These are phyloP conservation scores for Saccharomyces hybrid DNA, from an alignment of 1,139 yeast genomes.

Conservation along the genomic window DNA sequence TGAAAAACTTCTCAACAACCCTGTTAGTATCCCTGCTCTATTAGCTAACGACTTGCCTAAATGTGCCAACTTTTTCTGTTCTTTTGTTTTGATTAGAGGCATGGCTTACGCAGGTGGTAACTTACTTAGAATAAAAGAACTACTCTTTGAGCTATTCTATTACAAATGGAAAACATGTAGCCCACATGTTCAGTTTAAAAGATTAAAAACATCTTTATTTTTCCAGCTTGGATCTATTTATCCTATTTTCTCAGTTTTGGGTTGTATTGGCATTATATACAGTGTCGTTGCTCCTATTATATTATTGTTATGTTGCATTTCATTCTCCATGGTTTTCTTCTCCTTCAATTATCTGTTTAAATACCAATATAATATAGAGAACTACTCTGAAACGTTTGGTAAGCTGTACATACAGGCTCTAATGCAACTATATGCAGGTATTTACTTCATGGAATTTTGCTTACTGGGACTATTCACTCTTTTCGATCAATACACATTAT, in stretches of 20 bases:
- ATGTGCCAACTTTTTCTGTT: conserved; percentile 74
- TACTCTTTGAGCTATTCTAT: conserved; percentile 37
- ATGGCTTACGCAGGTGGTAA: conserved; percentile 65
- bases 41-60: conserved; percentile 72
- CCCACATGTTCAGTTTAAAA: conserved; percentile 49
- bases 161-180: conserved; percentile 42
- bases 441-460: conserved; percentile 73
- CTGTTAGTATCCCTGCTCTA: conserved; percentile 62
- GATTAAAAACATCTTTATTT: conserved; percentile 39
- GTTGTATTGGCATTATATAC: conserved; percentile 69
- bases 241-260: conserved; percentile 69
- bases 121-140: conserved; percentile 47
- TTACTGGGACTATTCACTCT: conserved; percentile 66
- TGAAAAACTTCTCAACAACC: conserved; percentile 58
- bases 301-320: conserved; percentile 50
- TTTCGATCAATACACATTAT: conserved; percentile 39
- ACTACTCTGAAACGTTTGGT: conserved; percentile 62
- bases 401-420: conserved; percentile 64
- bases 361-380: conserved; percentile 43
- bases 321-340: conserved; percentile 49
- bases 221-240: conserved; percentile 73
- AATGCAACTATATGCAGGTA: conserved; percentile 67
- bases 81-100: conserved; percentile 65
- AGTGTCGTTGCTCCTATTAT: conserved; percentile 75
- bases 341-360: conserved; percentile 66